phyloP scores from a whole-genome alignment of 768 basidiomycete genomes.

The Phaeotremella fagi region DNA sequence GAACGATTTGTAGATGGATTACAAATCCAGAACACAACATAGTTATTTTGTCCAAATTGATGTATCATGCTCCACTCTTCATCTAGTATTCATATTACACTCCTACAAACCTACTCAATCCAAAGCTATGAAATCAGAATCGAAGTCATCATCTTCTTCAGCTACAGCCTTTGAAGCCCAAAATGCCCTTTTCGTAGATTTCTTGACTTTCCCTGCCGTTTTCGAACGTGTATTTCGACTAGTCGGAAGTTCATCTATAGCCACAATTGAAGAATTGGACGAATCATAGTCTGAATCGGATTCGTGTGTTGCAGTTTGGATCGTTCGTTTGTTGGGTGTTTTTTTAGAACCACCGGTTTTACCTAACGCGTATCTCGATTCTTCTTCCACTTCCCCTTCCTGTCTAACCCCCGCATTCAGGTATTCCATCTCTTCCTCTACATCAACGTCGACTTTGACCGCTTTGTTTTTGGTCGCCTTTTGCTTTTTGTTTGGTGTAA shows the following conservation, averaged over 20 bases:
- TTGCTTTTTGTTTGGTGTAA: too few species aligned
- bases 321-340: background rate
- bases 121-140: background rate
- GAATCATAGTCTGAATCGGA: background rate
- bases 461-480: too few species aligned
- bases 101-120: too few species aligned
- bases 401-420: background rate
- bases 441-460: background rate
- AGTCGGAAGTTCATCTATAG: background rate
- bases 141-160: background rate
- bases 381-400: conserved; percentile 14
- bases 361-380: conserved; percentile 25
- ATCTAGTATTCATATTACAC: too few species aligned
- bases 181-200: background rate
- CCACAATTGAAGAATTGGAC: background rate
- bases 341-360: background rate
- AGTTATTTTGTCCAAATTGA: too few species aligned
- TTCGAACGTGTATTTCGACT: background rate
- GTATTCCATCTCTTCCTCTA: conserved; percentile 4
- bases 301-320: background rate
- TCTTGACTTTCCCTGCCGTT: background rate
- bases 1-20: too few species aligned
- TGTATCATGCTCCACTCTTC: too few species aligned
- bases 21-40: too few species aligned
- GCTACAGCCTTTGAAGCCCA: background rate